Evolutionary conservation across 441 rosid genomes (phyloP), one percentile per base, ranked within the genome.

Genomic region (Corymbia citriodora): DNA sequence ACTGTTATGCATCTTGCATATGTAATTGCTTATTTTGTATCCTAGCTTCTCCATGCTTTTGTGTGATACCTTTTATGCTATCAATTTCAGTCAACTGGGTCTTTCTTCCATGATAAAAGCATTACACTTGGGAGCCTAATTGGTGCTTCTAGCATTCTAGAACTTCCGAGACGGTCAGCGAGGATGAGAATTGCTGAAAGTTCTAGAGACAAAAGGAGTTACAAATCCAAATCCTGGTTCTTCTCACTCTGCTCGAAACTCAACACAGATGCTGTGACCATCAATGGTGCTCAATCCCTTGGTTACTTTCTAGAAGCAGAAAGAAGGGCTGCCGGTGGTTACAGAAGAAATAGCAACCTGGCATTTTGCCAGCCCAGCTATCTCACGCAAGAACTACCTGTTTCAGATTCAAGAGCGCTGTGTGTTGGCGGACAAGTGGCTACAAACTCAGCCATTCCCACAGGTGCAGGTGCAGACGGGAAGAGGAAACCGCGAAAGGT

Each of bases 241-340:
- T 95, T 96, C 91, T 97, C 98, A 6, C 90, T 97, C 33, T 96
- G 98, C 91, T 95, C 98, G 55, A 96, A 93, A 88, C 94, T 94
- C 87, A 94, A 90, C 94, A 94, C 96, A 27, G 94, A 95, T 89
- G 94, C 96, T 85, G 96, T 95, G 61, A 86, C 92, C 91, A 91
- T 91, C 68, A 91, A 87, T 74, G 90, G 89, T 79, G 88, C 93
- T 86, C 94, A 93, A 27, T 96, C 97, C 68, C 98, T 96, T 17
- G 97, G 95, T 65, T 96, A 94, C 87, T 95, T 95, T 90, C 97
- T 97, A 90, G 92, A 93, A 92, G 96, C 88, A 50, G 98, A 97
- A 91, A 93, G 98, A 91, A 93, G 93, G 93, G 91, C 94, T 8
- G 92, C 94, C 52, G 89, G 29, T 33, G 53, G 45, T 88, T 87